Evolutionary conservation across 176 grass and related monocot genomes (phyloP).

Genomic region (Eragrostis curvula): DNA sequence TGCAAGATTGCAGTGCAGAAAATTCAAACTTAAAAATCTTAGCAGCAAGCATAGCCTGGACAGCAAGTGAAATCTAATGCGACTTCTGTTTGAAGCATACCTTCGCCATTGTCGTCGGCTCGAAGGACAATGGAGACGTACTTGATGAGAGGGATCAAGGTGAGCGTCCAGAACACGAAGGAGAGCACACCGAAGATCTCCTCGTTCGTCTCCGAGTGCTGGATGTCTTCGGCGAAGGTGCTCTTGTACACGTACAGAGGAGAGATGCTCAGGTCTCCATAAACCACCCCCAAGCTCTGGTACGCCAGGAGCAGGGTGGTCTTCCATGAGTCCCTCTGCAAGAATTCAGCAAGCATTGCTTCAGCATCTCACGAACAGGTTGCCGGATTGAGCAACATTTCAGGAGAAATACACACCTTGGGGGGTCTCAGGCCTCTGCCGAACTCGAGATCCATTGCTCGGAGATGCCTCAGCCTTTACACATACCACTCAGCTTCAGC

Average conservation of each 20-base stretch:
- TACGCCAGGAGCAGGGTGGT: constrained; percentile 84
- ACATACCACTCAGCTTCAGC: neutral
- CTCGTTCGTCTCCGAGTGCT: constrained; percentile 91
- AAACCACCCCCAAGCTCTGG: constrained; percentile 97
- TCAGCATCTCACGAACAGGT: neutral
- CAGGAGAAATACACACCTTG: constrained; percentile 34
- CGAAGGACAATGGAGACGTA: constrained; percentile 94
- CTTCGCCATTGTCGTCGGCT: constrained; percentile 97
- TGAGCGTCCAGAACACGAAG: constrained; percentile 99
- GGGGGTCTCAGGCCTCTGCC: constrained; percentile 50
- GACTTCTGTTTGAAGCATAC: constrained; percentile 40
- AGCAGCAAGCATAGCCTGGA: neutral
- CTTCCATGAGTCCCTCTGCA: constrained; percentile 95
- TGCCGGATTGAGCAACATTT: neutral
- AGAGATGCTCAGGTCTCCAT: constrained; percentile 95
- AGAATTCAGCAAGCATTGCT: constrained; percentile 36
- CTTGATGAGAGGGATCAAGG: constrained; percentile 90
- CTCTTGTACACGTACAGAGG: constrained; percentile 94
- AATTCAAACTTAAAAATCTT: neutral
- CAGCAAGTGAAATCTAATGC: neutral
- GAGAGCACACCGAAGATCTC: constrained; percentile 96
- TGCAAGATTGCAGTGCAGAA: constrained; percentile 38
- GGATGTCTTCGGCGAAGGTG: constrained; percentile 98
- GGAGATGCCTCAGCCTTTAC: constrained; percentile 18
- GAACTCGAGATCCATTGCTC: constrained; percentile 76